Percentiles rank a stretch among this genome's conserved stretches.
phyloP scores from a whole-genome alignment of 2,329 filamentous ascomycete species.

The Neonectria ditissima region DNA sequence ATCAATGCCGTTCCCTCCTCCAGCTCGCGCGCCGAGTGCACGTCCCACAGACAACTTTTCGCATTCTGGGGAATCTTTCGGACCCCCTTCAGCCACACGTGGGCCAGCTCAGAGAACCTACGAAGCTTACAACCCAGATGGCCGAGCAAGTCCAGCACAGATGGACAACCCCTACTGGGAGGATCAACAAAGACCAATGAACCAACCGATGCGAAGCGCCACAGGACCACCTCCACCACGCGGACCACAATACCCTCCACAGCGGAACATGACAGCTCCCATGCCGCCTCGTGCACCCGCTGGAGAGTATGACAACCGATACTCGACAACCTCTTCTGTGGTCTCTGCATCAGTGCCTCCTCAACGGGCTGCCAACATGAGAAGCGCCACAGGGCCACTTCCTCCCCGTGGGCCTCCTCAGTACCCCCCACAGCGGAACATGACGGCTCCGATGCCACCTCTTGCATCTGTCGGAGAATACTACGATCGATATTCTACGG shows the following conservation, averaged over 20 bases:
- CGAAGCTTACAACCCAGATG: slow-evolving; percentile 48
- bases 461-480: slow-evolving; percentile 46
- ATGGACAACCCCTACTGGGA: slow-evolving; percentile 42
- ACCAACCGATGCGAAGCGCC: slow-evolving; percentile 52
- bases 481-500: slow-evolving; percentile 43
- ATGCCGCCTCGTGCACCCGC: slow-evolving; percentile 47
- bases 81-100: slow-evolving; percentile 7
- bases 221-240: slow-evolving; percentile 53
- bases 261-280: slow-evolving; percentile 61
- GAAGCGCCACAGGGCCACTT: slow-evolving; percentile 56
- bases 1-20: slow-evolving; percentile 49
- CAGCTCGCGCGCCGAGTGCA: slow-evolving; percentile 47
- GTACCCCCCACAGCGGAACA: slow-evolving; percentile 56
- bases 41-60: slow-evolving; percentile 49
- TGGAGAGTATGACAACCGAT: slow-evolving; percentile 45
- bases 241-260: slow-evolving; percentile 52
- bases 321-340: slow-evolving; percentile 37
- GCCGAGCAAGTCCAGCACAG: slow-evolving; percentile 50
- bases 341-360: slow-evolving; percentile 5
- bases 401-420: slow-evolving; percentile 50
- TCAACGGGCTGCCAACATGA: slow-evolving; percentile 26
- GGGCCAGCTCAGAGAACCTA: slow-evolving; percentile 41
- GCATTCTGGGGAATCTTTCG: slow-evolving; percentile 31
- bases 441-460: slow-evolving; percentile 57
- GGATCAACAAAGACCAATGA: slow-evolving; percentile 40